Percentiles rank a stretch among this genome's conserved stretches.
Conservation (phyloP, 2,329 filamentous ascomycete species). For the Trichoderma polysporum region DNA sequence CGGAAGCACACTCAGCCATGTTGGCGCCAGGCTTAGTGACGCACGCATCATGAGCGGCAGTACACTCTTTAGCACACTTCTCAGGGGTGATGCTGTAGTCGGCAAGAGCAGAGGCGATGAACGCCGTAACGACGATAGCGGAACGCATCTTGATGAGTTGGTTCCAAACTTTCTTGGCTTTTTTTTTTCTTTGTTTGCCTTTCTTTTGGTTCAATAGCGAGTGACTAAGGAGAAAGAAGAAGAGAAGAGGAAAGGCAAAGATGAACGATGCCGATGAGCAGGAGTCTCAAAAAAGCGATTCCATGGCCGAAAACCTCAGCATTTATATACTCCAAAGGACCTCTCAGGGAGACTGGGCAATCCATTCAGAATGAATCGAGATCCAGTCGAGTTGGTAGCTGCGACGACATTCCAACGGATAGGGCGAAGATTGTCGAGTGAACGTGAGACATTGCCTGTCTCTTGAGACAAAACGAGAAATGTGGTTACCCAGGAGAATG, state of each 20-base stretch:
- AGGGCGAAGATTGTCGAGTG: background rate
- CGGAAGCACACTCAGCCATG: slow-evolving; percentile 28
- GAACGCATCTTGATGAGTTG: slow-evolving; percentile 4
- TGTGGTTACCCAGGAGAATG: slow-evolving; percentile 1
- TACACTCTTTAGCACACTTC: background rate
- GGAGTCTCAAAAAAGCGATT: background rate
- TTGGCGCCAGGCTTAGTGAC: slow-evolving; percentile 21
- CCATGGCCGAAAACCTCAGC: background rate
- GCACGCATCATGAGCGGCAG: background rate
- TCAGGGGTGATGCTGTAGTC: background rate
- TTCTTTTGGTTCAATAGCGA: background rate
- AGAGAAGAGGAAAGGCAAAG: background rate
- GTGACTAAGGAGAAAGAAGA: background rate
- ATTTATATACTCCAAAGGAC: background rate
- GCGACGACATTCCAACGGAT: background rate
- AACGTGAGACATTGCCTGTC: background rate
- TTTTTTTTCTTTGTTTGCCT: background rate
- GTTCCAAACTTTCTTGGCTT: background rate
- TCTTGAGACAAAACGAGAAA: background rate
- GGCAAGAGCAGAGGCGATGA: slow-evolving; percentile 4
- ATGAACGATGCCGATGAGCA: background rate
- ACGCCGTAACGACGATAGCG: background rate
- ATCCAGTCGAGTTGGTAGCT: background rate
- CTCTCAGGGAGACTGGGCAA: background rate
- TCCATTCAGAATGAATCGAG: background rate